Conservation (phyloP, 1,284 basidiomycete species). For the Inonotus hispidus region DNA sequence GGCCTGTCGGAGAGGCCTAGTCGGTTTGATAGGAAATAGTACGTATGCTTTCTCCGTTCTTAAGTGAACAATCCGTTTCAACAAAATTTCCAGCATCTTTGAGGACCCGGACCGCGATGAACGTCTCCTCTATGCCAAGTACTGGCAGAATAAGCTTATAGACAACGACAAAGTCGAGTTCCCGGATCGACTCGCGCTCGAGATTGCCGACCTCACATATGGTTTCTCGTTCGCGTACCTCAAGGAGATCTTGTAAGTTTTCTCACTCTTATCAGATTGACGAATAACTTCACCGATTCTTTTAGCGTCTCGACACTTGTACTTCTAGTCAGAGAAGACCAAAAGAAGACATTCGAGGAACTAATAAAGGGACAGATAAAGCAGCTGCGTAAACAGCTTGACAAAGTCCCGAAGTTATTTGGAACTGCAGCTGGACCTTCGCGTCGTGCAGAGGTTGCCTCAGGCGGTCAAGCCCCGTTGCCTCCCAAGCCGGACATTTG, state of each 20-base stretch:
- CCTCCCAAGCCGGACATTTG: conserved; percentile 24
- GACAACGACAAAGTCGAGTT: conserved; percentile 56
- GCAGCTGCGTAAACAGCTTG: conserved; percentile 54
- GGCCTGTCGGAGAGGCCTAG: conserved; percentile 72
- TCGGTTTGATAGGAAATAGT: conserved; percentile 84
- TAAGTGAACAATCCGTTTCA: background rate
- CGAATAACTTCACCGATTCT: conserved; percentile 15
- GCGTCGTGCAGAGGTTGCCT: background rate
- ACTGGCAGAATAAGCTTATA: conserved; percentile 73
- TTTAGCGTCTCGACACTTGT: conserved; percentile 60
- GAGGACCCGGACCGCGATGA: conserved; percentile 57
- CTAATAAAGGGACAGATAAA: conserved; percentile 54
- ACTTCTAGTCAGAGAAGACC: conserved; percentile 42
- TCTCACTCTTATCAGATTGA: conserved; percentile 21
- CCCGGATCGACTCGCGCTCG: conserved; percentile 55
- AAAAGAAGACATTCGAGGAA: conserved; percentile 43
- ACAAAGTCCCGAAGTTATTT: conserved; percentile 27
- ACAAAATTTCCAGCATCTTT: conserved; percentile 29
- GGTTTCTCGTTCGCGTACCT: conserved; percentile 79
- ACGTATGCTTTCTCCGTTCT: conserved; percentile 27
- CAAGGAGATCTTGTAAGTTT: conserved; percentile 76
- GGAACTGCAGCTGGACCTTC: background rate
- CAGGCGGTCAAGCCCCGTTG: conserved; percentile 1
- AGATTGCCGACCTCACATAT: conserved; percentile 53
- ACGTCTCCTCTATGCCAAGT: conserved; percentile 59